phyloP scores from a whole-genome alignment of 208 protist genomes.

The Naegleria fowleri region DNA sequence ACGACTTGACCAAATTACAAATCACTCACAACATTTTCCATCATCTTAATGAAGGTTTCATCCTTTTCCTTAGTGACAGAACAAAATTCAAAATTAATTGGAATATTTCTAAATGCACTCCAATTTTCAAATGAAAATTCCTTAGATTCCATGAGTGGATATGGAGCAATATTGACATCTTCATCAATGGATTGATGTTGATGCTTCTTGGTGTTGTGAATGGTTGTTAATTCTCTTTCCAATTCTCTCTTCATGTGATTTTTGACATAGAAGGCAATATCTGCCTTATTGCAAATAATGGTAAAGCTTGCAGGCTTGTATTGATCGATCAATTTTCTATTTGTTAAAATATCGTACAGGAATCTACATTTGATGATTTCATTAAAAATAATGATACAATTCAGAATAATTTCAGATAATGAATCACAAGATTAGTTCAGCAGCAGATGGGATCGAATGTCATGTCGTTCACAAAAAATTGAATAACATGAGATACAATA shows the following conservation, averaged over 20 bases:
- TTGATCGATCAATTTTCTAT: neutral
- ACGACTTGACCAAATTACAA: neutral
- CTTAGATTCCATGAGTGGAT: neutral
- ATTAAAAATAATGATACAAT: too few species aligned
- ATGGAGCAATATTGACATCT: neutral
- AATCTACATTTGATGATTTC: conserved; percentile 2
- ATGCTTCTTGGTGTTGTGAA: neutral
- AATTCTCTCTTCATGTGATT: conserved; percentile 3
- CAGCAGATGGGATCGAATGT: too few species aligned
- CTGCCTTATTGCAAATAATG: neutral
- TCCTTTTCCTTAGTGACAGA: neutral
- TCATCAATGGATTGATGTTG: neutral
- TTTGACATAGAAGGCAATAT: neutral
- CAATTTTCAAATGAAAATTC: neutral
- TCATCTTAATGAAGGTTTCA: neutral
- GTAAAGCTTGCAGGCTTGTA: neutral
- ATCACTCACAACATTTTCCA: neutral
- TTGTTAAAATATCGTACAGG: neutral
- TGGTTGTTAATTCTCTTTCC: neutral
- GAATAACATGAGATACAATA: too few species aligned
- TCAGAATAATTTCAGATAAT: too few species aligned
- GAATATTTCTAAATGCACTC: neutral
- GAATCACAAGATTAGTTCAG: too few species aligned
- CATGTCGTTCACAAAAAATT: too few species aligned
- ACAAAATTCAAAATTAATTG: neutral